Evolutionary conservation across 192 early-diverging fungal species (phyloP), one percentile per base, ranked within the genome.

Genomic region (Coemansia brasiliensis): DNA sequence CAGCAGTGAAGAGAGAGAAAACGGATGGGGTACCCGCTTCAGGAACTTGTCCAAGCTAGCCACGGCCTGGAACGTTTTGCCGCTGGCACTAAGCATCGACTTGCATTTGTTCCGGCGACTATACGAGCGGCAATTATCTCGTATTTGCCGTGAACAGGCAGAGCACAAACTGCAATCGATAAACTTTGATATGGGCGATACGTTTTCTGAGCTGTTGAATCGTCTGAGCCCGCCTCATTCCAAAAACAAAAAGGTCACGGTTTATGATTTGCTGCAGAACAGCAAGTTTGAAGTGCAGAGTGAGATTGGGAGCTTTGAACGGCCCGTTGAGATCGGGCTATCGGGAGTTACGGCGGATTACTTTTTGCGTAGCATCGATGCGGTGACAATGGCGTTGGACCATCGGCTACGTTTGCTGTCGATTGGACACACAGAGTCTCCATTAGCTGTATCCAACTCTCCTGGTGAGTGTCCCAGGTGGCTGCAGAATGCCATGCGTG

Each of bases 81-180:
- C 73, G 13, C 52, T 76, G 38, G 73, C 73, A 8, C 45, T 64
- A 3, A 69, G 67, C 63, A 37, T 55, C 0, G 67, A 76, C 22
- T 10, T 76, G 52, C 61, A 76, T 22, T 37, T 56, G 25, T 76
- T 66, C 52, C 73, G 73, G 29, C 40, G 57, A 3, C 45, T 65
- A 16, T 76, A 76, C 55, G 73, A 69, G 67, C 57, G 67, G n/a
- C 73, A 76, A 45, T 39, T 76, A 15, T 57, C 59, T 39, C 62
- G 73, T 13, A 76, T 76, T 51, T 69, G 67, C 39, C 73, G 67
- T 51, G 73, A 76, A 59, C 73, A 76, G 50, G 73, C 73, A 7
- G 73, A 76, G 55, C 59, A 69, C 67, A 76, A 76, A 49, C 63
- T 76, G 46, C 56, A 66, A 59, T 69, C 73, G 5, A 66, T 69